phyloP scores from a whole-genome alignment of 192 early-diverging fungal species.

The Backusella liffmaniae region DNA sequence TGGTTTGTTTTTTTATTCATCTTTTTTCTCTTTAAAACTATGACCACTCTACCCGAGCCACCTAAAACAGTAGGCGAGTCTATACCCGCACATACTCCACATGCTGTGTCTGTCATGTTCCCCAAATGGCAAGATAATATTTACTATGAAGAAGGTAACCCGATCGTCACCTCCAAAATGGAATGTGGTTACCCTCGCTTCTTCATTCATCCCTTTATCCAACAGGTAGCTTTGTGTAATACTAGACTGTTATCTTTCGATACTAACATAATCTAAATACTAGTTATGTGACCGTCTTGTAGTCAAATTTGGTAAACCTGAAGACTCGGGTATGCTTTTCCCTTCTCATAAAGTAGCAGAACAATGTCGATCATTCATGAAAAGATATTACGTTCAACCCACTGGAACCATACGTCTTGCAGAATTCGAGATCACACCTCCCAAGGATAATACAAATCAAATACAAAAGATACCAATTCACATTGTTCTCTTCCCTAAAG shows the following conservation, averaged over 20 bases:
- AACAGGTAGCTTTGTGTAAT: conserved; percentile 50
- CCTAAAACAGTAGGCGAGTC: conserved; percentile 58
- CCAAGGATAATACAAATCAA: conserved; percentile 40
- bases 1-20: conserved; percentile 2
- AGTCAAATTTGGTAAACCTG: conserved; percentile 61
- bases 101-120: conserved; percentile 89
- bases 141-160: conserved; percentile 88
- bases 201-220: conserved; percentile 74
- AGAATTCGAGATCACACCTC: conserved; percentile 60
- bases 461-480: conserved; percentile 47
- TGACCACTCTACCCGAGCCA: conserved; percentile 17
- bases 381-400: conserved; percentile 38
- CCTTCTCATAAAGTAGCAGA: conserved; percentile 66
- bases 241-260: neutral
- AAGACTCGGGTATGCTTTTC: conserved; percentile 72
- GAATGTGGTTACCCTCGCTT: conserved; percentile 92
- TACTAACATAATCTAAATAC: neutral
- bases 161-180: conserved; percentile 68
- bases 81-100: conserved; percentile 71
- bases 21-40: conserved; percentile 4
- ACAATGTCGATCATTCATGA: conserved; percentile 66
- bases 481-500: conserved; percentile 75
- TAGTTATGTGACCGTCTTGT: conserved; percentile 43
- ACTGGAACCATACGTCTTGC: conserved; percentile 51
- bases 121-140: conserved; percentile 91